phyloP scores from a whole-genome alignment of 2,329 filamentous ascomycete species.

The Alternaria gaisen region DNA sequence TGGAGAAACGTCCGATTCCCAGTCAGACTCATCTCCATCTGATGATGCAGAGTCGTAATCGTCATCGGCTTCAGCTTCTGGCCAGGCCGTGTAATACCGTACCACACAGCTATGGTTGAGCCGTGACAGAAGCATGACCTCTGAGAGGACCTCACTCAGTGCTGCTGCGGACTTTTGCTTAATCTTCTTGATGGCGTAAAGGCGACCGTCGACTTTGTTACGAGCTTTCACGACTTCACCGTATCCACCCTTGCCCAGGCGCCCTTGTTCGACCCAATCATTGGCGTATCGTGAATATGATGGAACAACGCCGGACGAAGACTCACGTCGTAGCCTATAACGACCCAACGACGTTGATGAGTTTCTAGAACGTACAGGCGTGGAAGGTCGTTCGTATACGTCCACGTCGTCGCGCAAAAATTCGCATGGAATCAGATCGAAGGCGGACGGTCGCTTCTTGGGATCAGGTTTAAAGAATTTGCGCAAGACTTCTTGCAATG shows the following conservation, averaged over 20 bases:
- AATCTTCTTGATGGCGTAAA: slow-evolving; percentile 98
- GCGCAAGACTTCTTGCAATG: slow-evolving; percentile 80
- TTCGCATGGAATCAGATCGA: slow-evolving; percentile 70
- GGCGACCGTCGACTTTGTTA: slow-evolving; percentile 90
- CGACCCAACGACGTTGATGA: slow-evolving; percentile 48
- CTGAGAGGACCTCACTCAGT: slow-evolving; percentile 82
- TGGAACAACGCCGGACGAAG: slow-evolving; percentile 41
- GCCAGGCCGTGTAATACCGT: slow-evolving; percentile 95
- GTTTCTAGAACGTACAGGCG: slow-evolving; percentile 47
- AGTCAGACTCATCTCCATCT: slow-evolving; percentile 37
- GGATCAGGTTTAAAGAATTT: slow-evolving; percentile 87
- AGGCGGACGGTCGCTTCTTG: slow-evolving; percentile 85
- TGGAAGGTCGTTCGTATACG: slow-evolving; percentile 48
- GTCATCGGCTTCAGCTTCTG: slow-evolving; percentile 69
- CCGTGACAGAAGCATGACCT: slow-evolving; percentile 88
- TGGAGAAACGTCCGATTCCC: slow-evolving; percentile 38
- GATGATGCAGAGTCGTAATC: slow-evolving; percentile 40
- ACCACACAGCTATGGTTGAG: slow-evolving; percentile 90
- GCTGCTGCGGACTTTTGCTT: slow-evolving; percentile 77
- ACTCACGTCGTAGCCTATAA: slow-evolving; percentile 48
- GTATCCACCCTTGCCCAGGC: slow-evolving; percentile 91
- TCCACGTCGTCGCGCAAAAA: slow-evolving; percentile 62
- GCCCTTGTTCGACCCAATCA: slow-evolving; percentile 90
- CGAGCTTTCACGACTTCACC: slow-evolving; percentile 95
- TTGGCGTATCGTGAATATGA: slow-evolving; percentile 79